phyloP scores from a whole-genome alignment of 2,329 filamentous ascomycete genomes.

The Exophiala sp. region DNA sequence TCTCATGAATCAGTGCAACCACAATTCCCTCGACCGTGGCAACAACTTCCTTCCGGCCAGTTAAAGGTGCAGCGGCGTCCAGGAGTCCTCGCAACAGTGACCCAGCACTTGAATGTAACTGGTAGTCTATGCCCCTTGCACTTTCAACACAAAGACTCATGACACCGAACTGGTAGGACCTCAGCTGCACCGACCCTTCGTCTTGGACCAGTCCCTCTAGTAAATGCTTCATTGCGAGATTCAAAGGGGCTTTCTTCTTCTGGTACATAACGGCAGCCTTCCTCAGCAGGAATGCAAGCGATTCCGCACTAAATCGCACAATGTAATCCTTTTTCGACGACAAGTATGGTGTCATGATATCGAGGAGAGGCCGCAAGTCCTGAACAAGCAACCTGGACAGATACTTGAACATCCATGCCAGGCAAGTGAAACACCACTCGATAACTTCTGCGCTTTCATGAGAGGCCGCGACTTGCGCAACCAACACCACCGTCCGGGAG shows the following conservation, averaged over 20 bases:
- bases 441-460: conserved; percentile 80
- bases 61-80: conserved; percentile 36
- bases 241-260: conserved; percentile 63
- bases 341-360: conserved; percentile 75
- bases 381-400: conserved; percentile 79
- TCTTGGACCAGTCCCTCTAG: conserved; percentile 51
- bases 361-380: conserved; percentile 76
- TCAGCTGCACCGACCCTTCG: conserved; percentile 8
- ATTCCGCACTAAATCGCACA: conserved; percentile 86
- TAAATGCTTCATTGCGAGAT: conserved; percentile 64
- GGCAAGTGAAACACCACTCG: conserved; percentile 91
- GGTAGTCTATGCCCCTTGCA: conserved; percentile 55
- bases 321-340: conserved; percentile 77
- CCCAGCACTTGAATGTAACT: conserved; percentile 52
- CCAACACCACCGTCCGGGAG: conserved; percentile 63
- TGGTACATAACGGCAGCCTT: conserved; percentile 76
- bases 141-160: conserved; percentile 91
- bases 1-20: conserved; percentile 76
- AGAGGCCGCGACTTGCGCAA: conserved; percentile 71
- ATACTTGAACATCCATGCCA: conserved; percentile 97
- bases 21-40: conserved; percentile 65
- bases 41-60: conserved; percentile 39
- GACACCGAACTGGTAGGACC: conserved; percentile 74
- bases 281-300: conserved; percentile 85
- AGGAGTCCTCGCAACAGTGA: conserved; percentile 51